These are phyloP conservation scores for Suillus americanus DNA, from an alignment of 768 basidiomycete genomes.

Conservation along the genomic window DNA sequence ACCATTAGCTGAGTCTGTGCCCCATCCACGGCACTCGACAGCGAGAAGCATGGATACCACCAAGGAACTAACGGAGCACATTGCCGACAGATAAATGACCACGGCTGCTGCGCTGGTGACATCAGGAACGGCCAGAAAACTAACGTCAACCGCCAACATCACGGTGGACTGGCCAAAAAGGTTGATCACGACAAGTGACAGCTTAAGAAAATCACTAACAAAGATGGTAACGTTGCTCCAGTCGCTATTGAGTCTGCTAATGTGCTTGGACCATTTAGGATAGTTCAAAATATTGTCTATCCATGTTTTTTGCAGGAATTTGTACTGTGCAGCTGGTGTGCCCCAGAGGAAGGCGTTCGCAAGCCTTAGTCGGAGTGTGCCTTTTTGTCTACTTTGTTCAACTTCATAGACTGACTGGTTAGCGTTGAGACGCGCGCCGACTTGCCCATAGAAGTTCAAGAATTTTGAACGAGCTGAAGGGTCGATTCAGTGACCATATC, in stretches of 20 bases:
- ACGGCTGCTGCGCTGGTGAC: conserved; percentile 28
- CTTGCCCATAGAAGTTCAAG: conserved; percentile 37
- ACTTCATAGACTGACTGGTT: conserved; percentile 23
- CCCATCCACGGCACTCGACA: conserved; percentile 34
- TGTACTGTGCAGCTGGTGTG: neutral
- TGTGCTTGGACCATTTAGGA: conserved; percentile 7
- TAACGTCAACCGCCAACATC: conserved; percentile 50
- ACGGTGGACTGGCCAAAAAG: conserved; percentile 40
- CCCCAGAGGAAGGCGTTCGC: neutral
- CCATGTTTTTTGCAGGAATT: neutral
- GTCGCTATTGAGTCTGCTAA: conserved; percentile 5
- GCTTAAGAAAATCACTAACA: neutral
- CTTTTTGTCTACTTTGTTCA: conserved; percentile 17
- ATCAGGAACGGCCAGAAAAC: conserved; percentile 50
- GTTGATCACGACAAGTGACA: neutral
- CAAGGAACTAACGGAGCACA: conserved; percentile 34
- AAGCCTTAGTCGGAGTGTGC: neutral
- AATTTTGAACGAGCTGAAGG: conserved; percentile 28
- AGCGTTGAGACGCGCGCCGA: conserved; percentile 32
- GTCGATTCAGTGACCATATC: conserved; percentile 1
- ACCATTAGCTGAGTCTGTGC: conserved; percentile 20
- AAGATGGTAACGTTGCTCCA: conserved; percentile 9
- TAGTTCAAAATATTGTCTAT: conserved; percentile 2
- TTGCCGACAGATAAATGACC: conserved; percentile 36
- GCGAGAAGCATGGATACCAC: conserved; percentile 36